phyloP scores from a whole-genome alignment of 2,329 filamentous ascomycete genomes.

The Colletotrichum spaethianum region DNA sequence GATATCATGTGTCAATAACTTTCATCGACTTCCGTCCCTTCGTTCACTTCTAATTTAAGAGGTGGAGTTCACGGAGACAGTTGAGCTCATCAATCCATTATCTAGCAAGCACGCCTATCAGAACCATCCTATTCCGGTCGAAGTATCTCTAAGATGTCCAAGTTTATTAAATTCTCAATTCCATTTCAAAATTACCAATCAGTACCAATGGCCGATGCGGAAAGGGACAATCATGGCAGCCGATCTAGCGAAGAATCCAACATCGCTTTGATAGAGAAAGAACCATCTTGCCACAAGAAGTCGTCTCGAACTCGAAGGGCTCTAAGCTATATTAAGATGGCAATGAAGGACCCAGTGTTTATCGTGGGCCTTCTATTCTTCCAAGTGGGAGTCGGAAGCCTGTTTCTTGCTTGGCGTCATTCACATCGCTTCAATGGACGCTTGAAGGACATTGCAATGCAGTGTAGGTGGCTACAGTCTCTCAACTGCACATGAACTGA shows the following conservation, averaged over 20 bases:
- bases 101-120: not conserved
- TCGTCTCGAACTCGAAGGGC: not conserved
- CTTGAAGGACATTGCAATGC: constrained; percentile 10
- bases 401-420: constrained; percentile 11
- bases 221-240: not conserved
- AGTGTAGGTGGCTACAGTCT: not conserved
- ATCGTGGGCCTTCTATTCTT: constrained; percentile 12
- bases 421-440: not conserved
- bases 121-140: too few relatives aligned
- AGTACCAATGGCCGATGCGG: not conserved
- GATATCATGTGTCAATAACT: not conserved
- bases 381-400: constrained; percentile 13
- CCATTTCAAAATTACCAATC: not conserved
- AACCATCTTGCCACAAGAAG: not conserved
- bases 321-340: not conserved
- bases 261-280: constrained; percentile 3
- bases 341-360: constrained; percentile 10
- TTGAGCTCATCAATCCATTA: too few relatives aligned
- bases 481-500: not conserved
- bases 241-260: constrained; percentile 19
- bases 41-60: not conserved
- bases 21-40: not conserved
- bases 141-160: not conserved
- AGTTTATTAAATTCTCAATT: not conserved
- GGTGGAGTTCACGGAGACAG: too few relatives aligned